These are phyloP conservation scores for Ambrosiella cleistominuta DNA, from an alignment of 2,329 filamentous ascomycete species.

Conservation along the genomic window DNA sequence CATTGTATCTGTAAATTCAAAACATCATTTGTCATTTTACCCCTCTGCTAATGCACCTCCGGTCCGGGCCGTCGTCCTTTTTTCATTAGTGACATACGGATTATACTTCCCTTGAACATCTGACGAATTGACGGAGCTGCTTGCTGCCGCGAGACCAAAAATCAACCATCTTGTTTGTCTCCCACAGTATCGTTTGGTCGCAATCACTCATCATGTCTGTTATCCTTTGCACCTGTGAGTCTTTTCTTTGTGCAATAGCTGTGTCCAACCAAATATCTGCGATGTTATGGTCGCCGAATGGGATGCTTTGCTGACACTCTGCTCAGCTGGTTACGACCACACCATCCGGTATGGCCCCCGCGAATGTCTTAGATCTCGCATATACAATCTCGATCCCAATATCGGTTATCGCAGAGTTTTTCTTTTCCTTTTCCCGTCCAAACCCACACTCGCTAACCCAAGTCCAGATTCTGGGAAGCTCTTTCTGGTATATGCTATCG, in stretches of 20 bases:
- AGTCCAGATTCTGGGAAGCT: slow-evolving; percentile 82
- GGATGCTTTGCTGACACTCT: neutral
- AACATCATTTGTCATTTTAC: neutral
- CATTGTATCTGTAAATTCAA: too few species aligned
- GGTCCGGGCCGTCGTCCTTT: too few species aligned
- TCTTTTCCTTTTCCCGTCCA: slow-evolving; percentile 3
- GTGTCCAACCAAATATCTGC: neutral
- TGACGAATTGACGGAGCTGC: neutral
- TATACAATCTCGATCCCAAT: neutral
- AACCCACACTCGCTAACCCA: neutral
- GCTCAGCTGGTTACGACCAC: slow-evolving; percentile 42
- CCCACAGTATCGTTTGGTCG: neutral
- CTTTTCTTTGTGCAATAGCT: neutral
- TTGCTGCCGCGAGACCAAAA: neutral
- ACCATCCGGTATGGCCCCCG: slow-evolving; percentile 35
- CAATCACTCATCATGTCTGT: slow-evolving; percentile 32
- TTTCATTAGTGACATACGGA: too few species aligned
- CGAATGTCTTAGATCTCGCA: neutral
- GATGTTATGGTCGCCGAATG: slow-evolving; percentile 2
- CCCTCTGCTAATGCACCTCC: too few species aligned
- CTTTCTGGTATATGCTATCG: slow-evolving; percentile 94
- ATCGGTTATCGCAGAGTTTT: slow-evolving; percentile 9
- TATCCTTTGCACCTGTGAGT: slow-evolving; percentile 42
- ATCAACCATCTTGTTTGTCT: neutral
- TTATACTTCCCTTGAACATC: too few species aligned